Conservation (phyloP, 371 early-diverging fungal species). For the Synchytrium microbalum region DNA sequence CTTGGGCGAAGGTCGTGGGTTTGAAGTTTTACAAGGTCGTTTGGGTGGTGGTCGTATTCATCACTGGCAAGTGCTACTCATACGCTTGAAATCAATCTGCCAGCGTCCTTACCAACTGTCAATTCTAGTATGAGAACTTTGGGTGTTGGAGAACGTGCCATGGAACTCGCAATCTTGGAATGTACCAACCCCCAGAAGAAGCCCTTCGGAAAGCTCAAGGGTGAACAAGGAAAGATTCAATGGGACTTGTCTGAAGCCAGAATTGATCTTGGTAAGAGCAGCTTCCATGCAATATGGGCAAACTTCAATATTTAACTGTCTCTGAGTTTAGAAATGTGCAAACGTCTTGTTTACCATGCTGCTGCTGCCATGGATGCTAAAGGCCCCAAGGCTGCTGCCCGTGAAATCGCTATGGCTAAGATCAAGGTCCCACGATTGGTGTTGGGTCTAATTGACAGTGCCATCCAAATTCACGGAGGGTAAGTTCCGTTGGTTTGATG, state of each 20-base stretch:
- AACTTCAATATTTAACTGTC: too few relatives aligned
- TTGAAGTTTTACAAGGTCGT: conserved; percentile 93
- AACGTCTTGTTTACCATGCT: conserved; percentile 81
- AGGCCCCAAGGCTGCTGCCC: conserved; percentile 70
- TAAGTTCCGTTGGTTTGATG: too few relatives aligned
- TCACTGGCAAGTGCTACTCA: conserved; percentile 18
- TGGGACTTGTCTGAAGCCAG: conserved; percentile 77
- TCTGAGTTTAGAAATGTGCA: conserved; percentile 80
- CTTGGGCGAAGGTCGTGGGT: conserved; percentile 92
- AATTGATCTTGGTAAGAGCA: too few relatives aligned
- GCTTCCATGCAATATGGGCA: too few relatives aligned
- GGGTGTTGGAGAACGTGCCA: conserved; percentile 86
- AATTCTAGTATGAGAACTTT: conserved; percentile 78
- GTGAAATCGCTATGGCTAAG: conserved; percentile 85
- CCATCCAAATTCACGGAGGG: conserved; percentile 90
- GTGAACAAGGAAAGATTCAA: conserved; percentile 71
- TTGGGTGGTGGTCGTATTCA: conserved; percentile 55
- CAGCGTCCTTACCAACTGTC: neutral
- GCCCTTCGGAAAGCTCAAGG: conserved; percentile 77
- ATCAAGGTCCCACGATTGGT: conserved; percentile 73
- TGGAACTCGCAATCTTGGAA: conserved; percentile 76
- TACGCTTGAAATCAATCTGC: neutral
- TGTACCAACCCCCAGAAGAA: conserved; percentile 74
- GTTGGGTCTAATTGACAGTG: conserved; percentile 59
- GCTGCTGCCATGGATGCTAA: conserved; percentile 81